Percentiles rank a stretch among this genome's conserved stretches.
These are phyloP conservation scores for Aspergillus viridinutans DNA, from an alignment of 2,329 filamentous ascomycete genomes.

Conservation along the genomic window DNA sequence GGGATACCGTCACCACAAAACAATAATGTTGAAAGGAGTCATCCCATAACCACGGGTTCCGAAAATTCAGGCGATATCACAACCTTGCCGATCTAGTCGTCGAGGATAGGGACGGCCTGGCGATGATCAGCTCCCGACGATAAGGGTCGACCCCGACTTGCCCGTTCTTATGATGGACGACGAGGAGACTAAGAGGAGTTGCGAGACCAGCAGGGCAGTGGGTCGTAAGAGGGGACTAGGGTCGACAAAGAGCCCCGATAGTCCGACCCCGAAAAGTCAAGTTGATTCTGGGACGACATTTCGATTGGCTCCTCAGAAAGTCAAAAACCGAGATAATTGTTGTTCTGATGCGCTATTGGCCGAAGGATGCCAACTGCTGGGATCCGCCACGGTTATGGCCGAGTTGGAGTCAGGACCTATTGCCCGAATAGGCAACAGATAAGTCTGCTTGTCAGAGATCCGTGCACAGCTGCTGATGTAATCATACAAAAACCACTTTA, in stretches of 20 bases:
- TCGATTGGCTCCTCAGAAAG: conserved; percentile 5
- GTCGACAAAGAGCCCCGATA: conserved; percentile 9
- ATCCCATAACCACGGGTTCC: conserved; percentile 4
- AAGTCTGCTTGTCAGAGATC: background rate
- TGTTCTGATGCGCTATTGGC: conserved; percentile 6
- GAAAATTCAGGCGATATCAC: background rate
- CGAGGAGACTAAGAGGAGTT: background rate
- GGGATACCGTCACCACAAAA: conserved; percentile 5
- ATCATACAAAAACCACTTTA: conserved; percentile 30
- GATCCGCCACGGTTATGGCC: background rate
- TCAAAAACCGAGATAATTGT: conserved; percentile 3
- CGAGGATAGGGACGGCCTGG: background rate
- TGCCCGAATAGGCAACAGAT: background rate
- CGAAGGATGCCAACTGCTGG: background rate
- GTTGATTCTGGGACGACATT: background rate
- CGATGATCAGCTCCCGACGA: conserved; percentile 4
- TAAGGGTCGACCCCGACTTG: conserved; percentile 1
- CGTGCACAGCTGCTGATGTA: conserved; percentile 1
- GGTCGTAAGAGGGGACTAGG: conserved; percentile 3
- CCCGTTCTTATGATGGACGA: conserved; percentile 8
- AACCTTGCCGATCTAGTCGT: background rate
- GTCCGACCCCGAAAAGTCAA: conserved; percentile 13
- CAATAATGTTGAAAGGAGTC: conserved; percentile 2
- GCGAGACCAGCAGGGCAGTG: background rate
- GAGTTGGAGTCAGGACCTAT: background rate